Conservation (phyloP, 345 rosid species). For the Clarkia xantiana region DNA sequence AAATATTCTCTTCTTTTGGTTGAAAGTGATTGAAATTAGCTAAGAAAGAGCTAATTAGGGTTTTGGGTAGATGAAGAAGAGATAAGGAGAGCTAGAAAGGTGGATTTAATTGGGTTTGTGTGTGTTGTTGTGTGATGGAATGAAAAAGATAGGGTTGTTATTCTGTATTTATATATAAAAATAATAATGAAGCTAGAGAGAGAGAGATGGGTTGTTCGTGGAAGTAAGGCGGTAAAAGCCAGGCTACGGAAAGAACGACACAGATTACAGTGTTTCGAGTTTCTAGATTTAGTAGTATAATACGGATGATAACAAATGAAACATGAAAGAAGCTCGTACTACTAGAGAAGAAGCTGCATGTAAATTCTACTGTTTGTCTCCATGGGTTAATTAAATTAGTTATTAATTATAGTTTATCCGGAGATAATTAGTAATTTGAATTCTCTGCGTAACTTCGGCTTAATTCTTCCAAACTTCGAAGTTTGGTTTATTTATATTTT, state of each 20-base stretch:
- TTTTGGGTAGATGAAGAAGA: background rate
- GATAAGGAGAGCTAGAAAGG: background rate
- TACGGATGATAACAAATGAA: background rate
- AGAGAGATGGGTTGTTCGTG: constrained; percentile 9
- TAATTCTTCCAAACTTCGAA: too few species aligned
- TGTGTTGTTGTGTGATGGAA: background rate
- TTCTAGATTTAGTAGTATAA: background rate
- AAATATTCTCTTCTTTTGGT: too few species aligned
- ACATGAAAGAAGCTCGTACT: background rate
- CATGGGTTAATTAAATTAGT: too few species aligned
- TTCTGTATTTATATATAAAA: too few species aligned
- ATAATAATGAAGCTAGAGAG: constrained; percentile 1
- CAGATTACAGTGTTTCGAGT: background rate
- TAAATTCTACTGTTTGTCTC: too few species aligned
- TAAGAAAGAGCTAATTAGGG: background rate
- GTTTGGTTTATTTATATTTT: too few species aligned
- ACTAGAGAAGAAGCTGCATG: background rate
- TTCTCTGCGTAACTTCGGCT: too few species aligned
- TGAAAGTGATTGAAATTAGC: too few species aligned
- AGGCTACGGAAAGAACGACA: background rate
- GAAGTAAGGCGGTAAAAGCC: constrained; percentile 7
- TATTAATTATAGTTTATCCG: too few species aligned
- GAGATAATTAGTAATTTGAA: too few species aligned
- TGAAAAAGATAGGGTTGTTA: background rate
- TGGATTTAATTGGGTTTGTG: background rate